phyloP scores from a whole-genome alignment of 176 grass and related monocot species.

The Phoenix roebelenii region DNA sequence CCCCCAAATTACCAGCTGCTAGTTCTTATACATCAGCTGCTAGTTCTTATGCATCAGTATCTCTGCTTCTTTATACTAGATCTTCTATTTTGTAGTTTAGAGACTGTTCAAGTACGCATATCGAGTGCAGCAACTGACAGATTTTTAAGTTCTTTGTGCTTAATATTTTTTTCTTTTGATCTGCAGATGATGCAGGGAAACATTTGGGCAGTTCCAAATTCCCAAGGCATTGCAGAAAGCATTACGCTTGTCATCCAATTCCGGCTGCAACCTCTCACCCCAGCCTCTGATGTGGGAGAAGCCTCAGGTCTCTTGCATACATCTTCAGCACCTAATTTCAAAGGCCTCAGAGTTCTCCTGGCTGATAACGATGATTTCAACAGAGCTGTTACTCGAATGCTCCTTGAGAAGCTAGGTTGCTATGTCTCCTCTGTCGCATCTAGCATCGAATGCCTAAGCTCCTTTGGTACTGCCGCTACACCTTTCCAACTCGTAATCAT shows the following conservation, averaged over 20 bases:
- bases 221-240: conserved; percentile 48
- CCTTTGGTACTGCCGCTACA: neutral
- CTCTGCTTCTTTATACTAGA: too few relatives aligned
- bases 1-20: too few relatives aligned
- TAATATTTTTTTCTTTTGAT: neutral
- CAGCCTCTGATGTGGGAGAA: conserved; percentile 15
- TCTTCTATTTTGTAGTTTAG: too few relatives aligned
- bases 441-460: neutral
- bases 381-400: conserved; percentile 9
- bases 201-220: conserved; percentile 56
- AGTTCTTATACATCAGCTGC: too few relatives aligned
- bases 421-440: conserved; percentile 4
- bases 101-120: too few relatives aligned
- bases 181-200: conserved; percentile 83
- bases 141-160: too few relatives aligned
- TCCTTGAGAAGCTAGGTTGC: conserved; percentile 16
- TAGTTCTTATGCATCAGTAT: too few relatives aligned
- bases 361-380: conserved; percentile 7
- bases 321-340: conserved; percentile 4
- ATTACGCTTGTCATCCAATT: conserved; percentile 70
- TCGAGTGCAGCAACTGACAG: too few relatives aligned
- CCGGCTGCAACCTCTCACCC: conserved; percentile 34
- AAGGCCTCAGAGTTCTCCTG: conserved; percentile 18
- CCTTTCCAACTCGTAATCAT: conserved; percentile 8
- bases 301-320: neutral